Base-by-base conservation (phyloP, 768 basidiomycete species). In the Mycena galopus region DNA sequence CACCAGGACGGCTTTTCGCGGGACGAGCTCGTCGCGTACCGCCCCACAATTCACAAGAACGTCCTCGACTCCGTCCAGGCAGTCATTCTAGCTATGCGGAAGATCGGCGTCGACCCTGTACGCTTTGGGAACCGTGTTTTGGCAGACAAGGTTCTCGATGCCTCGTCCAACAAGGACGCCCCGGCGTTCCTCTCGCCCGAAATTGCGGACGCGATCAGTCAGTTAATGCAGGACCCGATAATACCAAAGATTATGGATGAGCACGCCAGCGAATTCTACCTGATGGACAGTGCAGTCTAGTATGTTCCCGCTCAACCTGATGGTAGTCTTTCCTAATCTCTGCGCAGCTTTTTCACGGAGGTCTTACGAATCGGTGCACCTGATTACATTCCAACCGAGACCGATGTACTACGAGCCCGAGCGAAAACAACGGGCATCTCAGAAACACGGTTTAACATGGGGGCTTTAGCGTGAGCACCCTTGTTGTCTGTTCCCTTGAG, bases 211-310 rank as follows among this genome's bases (percentile, higher is more conserved):
- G 92, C 93, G 9, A 92, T 94, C 50, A 84, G 88, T 70, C 84
- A 93, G 53, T 81, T 94, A 1, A 92, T 91, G 91, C 87, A 90
- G 65, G 93, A 94, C 78, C 89, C 91, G 14, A 87, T 92, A 63
- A 89, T 91, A 1, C 82, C 84, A 8, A 85, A 84, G 70, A 81
- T 89, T n/a, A 83, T 88, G 81, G 86, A 88, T 72, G 86, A 88
- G 72, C 90, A 91, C 73, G 84, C 85, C 25, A 90, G 85, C 79
- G 92, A 96, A 65, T 97, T 97, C 77, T 97, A 97, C 79, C 85
- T 98, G 17, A 97, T 97, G 95, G 97, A 98, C 79, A 94, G 91
- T n/a, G 97, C 97, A 0, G 86, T 87, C 53, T 97, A 97, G 94
- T 95, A 29, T 11, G 27, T 50, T 37, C 37, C 27, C 32, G 7